A percentile compares a stretch with the other conserved stretches of the same genome.
Conservation (phyloP, 1,139 yeast species). For the Kodamaea derodonti region DNA sequence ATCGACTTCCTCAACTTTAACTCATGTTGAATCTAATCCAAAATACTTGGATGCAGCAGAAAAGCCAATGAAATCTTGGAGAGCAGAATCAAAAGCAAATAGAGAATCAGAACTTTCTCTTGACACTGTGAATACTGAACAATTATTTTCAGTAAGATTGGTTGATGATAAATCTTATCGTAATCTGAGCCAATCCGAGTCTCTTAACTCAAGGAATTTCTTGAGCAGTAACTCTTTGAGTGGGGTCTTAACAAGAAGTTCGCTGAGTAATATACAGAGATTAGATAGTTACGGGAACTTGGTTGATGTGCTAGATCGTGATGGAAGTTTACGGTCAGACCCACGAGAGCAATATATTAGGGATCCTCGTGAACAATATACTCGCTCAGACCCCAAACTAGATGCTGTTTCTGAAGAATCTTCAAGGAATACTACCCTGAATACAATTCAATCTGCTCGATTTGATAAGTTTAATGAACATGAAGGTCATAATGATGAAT, state of each 20-base stretch:
- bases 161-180: conserved; percentile 50
- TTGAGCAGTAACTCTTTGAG: conserved; percentile 29
- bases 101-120: conserved; percentile 62
- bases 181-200: conserved; percentile 29
- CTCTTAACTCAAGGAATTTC: conserved; percentile 22
- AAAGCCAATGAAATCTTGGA: conserved; percentile 69
- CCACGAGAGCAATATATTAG: too few relatives aligned
- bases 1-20: conserved; percentile 32
- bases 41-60: conserved; percentile 33
- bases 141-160: conserved; percentile 72
- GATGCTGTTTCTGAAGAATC: conserved; percentile 33
- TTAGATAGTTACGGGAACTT: conserved; percentile 56
- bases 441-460: conserved; percentile 6
- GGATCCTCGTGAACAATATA: conserved; percentile 9
- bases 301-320: conserved; percentile 23
- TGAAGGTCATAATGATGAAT: not conserved
- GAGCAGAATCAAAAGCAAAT: conserved; percentile 29
- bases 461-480: not conserved
- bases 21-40: conserved; percentile 34
- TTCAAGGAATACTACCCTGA: conserved; percentile 18
- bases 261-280: conserved; percentile 46
- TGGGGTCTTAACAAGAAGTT: conserved; percentile 28
- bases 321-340: too few relatives aligned
- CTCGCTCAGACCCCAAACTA: conserved; percentile 17
- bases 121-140: conserved; percentile 85